Conservation (phyloP, 2,329 filamentous ascomycete species). For the Aspergillus alliaceus region DNA sequence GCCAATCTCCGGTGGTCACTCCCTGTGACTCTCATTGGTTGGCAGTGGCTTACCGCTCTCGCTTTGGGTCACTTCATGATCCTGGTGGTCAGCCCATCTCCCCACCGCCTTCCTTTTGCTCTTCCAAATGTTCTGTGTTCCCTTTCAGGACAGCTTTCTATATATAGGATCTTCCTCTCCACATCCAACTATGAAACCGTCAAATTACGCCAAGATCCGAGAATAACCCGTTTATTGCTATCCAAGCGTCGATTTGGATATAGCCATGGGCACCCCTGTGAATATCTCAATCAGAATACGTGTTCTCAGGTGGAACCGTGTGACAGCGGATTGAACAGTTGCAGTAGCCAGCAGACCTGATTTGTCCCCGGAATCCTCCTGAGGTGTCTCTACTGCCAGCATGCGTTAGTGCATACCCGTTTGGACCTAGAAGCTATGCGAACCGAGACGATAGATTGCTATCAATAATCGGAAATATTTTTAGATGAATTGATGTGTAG, state of each 20-base stretch:
- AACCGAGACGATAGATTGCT: neutral
- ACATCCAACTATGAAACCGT: neutral
- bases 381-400: neutral
- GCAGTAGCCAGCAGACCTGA: neutral
- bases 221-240: neutral
- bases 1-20: neutral
- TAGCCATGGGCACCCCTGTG: neutral
- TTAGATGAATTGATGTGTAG: neutral
- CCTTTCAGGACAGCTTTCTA: neutral
- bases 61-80: too few species aligned
- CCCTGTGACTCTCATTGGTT: neutral
- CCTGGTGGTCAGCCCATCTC: neutral
- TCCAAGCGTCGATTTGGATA: neutral
- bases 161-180: neutral
- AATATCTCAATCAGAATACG: neutral
- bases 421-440: neutral
- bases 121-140: neutral
- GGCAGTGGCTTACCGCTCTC: neutral
- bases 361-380: neutral
- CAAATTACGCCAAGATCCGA: neutral
- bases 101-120: neutral
- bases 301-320: neutral
- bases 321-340: neutral
- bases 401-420: neutral
- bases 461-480: neutral